Evolutionary conservation across 306 rosid species (phyloP), one percentile per base, ranked within the genome.

Genomic region (Arachis stenosperma): DNA sequence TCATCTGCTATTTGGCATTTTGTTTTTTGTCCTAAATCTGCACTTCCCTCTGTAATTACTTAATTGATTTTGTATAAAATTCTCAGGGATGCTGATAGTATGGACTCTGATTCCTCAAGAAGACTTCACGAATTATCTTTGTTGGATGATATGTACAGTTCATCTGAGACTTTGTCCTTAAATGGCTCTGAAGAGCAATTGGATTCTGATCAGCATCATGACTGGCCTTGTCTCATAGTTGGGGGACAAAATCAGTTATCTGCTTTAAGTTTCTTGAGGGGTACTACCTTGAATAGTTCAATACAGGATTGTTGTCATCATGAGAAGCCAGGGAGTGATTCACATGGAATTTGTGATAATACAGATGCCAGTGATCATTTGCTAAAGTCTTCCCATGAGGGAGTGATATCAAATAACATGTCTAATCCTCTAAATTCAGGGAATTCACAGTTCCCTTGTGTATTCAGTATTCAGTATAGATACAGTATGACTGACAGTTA

Each of bases 151-250:
- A 46, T 65, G 11, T 76, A 58, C 15, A 87, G 74, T 75, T 81
- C 85, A 62, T 86, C 95, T 70, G 96, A 86, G 68, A 85, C 82
- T 82, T 85, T 86, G 57, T 84, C 83, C 73, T 80, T 83, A 65
- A 59, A 64, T 76, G 77, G 86, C 71, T 70, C 82, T 64, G 96
- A 84, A 79, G 96, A 85, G 74, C 82, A 84, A 79, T 59, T 74
- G 64, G 88, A 83, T 75, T 76, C 77, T 27, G 83, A 91, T 74
- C 80, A 74, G 78, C 78, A 52, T 77, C 68, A 58, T 41, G 78
- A 64, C 50, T 81, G 83, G 86, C 78, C 87, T 27, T 73, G 67
- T 85, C 78, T 72, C 67, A 63, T 46, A 62, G 55, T 48, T 56
- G 82, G 71, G 75, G 77, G 79, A 47, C 84, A 85, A 43, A 78